Percentiles rank a stretch among this genome's conserved stretches.
Evolutionary conservation across 176 grass and related monocot species (phyloP).

Genomic region (Carex littledalei): DNA sequence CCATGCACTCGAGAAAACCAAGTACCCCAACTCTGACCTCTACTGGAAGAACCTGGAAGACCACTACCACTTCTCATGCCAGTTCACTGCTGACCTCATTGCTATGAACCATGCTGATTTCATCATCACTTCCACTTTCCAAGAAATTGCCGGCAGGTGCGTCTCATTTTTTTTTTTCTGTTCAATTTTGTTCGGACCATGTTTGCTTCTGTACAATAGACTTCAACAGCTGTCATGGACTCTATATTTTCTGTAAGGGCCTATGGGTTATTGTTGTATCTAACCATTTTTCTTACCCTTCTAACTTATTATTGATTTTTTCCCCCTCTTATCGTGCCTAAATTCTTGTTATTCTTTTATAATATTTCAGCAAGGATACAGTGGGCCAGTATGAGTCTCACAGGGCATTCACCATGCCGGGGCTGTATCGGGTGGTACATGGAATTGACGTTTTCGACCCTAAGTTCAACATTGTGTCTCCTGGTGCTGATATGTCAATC

Average conservation of each 20-base stretch:
- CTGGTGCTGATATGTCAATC: constrained; percentile 90
- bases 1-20: constrained; percentile 98
- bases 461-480: constrained; percentile 98
- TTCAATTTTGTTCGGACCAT: neutral
- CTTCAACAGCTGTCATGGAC: neutral
- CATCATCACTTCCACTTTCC: constrained; percentile 98
- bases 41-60: constrained; percentile 99
- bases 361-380: constrained; percentile 84
- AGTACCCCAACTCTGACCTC: constrained; percentile 98
- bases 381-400: constrained; percentile 98
- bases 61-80: constrained; percentile 99
- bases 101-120: constrained; percentile 99
- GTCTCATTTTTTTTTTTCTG: neutral
- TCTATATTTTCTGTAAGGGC: neutral
- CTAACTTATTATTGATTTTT: neutral
- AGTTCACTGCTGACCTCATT: constrained; percentile 94
- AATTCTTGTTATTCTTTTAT: neutral
- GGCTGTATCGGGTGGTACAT: constrained; percentile 90
- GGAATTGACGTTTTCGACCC: constrained; percentile 99
- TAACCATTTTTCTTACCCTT: neutral
- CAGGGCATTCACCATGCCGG: constrained; percentile 90
- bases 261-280: neutral
- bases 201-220: neutral
- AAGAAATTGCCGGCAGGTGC: constrained; percentile 98
- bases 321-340: neutral